Percentiles rank a stretch among this genome's conserved stretches.
These are phyloP conservation scores for Groenewaldozyma salmanticensis DNA, from an alignment of 805 yeast species.

Conservation along the genomic window DNA sequence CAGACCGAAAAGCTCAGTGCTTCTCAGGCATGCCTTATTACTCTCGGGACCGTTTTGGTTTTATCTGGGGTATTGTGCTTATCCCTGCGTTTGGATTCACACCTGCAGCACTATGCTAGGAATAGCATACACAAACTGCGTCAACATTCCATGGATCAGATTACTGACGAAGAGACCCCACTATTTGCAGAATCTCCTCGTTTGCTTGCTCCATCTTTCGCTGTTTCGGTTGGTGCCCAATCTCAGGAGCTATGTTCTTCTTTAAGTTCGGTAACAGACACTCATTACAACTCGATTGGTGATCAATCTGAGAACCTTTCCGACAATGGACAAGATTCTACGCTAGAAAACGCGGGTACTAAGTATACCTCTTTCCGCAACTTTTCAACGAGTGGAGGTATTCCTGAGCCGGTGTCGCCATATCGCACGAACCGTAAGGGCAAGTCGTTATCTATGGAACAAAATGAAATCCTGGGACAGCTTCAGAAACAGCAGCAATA, in stretches of 20 bases:
- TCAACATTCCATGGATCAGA: not conserved
- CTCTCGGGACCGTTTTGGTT: slow-evolving; percentile 37
- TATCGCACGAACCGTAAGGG: slow-evolving; percentile 18
- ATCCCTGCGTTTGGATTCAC: slow-evolving; percentile 37
- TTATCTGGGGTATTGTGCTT: slow-evolving; percentile 54
- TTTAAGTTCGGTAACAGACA: not conserved
- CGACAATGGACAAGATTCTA: not conserved
- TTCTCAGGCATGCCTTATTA: slow-evolving; percentile 33
- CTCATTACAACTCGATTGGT: not conserved
- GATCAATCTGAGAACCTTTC: not conserved
- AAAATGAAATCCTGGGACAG: slow-evolving; percentile 39
- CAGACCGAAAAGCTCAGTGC: slow-evolving; percentile 37
- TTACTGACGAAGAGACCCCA: slow-evolving; percentile 8
- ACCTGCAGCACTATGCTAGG: not conserved
- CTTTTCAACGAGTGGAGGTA: slow-evolving; percentile 12
- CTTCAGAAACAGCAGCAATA: slow-evolving; percentile 23
- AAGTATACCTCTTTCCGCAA: slow-evolving; percentile 24
- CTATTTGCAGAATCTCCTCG: slow-evolving; percentile 1
- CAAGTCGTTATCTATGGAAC: slow-evolving; percentile 43
- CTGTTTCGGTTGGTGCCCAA: no score
- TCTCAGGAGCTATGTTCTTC: not conserved
- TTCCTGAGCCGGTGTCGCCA: slow-evolving; percentile 17
- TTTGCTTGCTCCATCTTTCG: no score
- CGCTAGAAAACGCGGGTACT: slow-evolving; percentile 3
- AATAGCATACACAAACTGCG: slow-evolving; percentile 1